Base-by-base conservation (phyloP, 164 flowering plant species). In the Magnolia kwangsiensis region DNA sequence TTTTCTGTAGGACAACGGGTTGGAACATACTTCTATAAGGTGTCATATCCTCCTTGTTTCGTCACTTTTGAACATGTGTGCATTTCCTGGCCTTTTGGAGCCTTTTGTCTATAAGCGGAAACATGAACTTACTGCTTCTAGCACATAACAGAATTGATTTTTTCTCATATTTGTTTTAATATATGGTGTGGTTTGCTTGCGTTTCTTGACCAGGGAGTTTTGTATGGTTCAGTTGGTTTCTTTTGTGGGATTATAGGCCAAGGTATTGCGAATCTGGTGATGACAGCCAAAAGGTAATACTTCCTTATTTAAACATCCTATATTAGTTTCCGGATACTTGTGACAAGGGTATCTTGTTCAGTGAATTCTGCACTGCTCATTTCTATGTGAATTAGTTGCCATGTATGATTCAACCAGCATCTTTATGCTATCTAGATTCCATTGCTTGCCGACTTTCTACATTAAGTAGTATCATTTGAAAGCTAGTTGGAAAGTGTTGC, bases 251-350 rank as follows among this genome's bases (percentile, higher is more conserved):
- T 96, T 80, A 80, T 96, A 73, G 99, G 99, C 69, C 99, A 96
- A 87, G 98, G 99, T 72, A 94, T 96, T 80, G 98, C 98, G 74
- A 96, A 96, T 85, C n/a, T 85, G 80, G 89, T 96, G 55, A 96
- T 96, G 99, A 94, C 88, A 75, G 96, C 96, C 59, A 96, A 94
- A 81, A 71, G 99, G 99, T 96, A 86, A 55, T 50, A 18, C 19
- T 67, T 73, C 27, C 63, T 14, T 21, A 51, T 51, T 29, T 16
- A 11, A 71, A 73, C 72, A 18, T 61, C n/a, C 50, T 70, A 5
- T 27, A 20, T 72, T 71, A 23, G 37, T 14, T 49, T 49, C 10
- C 27, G 14, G 18, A 29, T 50, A 31, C 29, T 63, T 29, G 20
- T 24, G n/a, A 14, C 16, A 19, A 55, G 10, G 45, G 4, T 61